Evolutionary conservation across 192 early-diverging fungal genomes (phyloP).

Genomic region (Podila verticillata): DNA sequence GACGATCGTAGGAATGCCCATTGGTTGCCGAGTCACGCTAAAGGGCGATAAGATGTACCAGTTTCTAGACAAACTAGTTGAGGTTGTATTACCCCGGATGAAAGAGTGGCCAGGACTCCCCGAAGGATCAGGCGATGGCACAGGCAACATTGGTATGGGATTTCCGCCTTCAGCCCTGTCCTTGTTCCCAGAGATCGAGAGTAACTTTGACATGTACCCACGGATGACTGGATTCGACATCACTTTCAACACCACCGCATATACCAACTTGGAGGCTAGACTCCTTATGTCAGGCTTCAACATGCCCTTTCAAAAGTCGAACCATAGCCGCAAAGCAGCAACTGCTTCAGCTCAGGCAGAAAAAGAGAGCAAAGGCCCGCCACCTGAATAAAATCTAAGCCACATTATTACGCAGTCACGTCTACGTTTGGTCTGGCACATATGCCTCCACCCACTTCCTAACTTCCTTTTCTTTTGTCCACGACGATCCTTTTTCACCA

Average conservation of each 20-base stretch:
- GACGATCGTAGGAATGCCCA: constrained; percentile 74
- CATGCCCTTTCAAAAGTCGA: constrained; percentile 77
- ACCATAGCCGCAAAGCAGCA: constrained; percentile 4
- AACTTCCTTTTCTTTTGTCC: too few relatives aligned
- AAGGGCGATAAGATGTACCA: constrained; percentile 89
- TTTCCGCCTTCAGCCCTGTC: constrained; percentile 87
- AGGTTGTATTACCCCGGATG: constrained; percentile 93
- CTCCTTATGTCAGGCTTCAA: constrained; percentile 89
- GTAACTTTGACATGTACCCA: constrained; percentile 94
- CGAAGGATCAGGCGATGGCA: constrained; percentile 78
- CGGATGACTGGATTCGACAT: constrained; percentile 89
- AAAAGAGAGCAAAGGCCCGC: not conserved
- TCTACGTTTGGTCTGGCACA: too few relatives aligned
- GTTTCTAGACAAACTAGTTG: constrained; percentile 94
- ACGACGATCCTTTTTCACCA: too few relatives aligned
- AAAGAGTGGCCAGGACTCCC: constrained; percentile 90
- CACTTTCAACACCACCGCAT: constrained; percentile 84
- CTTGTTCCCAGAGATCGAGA: constrained; percentile 97
- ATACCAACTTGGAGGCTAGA: constrained; percentile 78
- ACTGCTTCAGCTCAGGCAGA: not conserved
- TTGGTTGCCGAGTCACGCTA: constrained; percentile 84
- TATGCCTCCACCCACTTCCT: too few relatives aligned
- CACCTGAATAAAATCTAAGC: constrained; percentile 2
- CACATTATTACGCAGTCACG: not conserved
- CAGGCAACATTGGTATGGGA: constrained; percentile 85